phyloP scores from a whole-genome alignment of 176 grass and related monocot genomes.

The Oryza coarctata region DNA sequence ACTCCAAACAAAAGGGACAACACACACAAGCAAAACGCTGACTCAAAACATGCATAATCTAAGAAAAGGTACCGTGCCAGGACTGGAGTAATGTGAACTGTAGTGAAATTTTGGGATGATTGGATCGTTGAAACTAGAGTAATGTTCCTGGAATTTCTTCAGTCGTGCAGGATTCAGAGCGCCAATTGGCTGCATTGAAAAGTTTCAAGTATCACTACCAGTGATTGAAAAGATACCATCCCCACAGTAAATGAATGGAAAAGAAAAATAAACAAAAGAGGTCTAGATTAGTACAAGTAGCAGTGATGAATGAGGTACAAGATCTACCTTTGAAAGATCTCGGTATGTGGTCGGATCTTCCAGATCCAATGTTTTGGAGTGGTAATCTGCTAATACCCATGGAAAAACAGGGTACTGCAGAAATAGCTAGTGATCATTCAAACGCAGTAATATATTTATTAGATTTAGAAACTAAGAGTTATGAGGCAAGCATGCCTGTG shows the following conservation, averaged over 20 bases:
- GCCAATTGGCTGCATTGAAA: conserved; percentile 85
- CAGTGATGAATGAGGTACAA: not conserved
- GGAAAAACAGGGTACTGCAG: conserved; percentile 98
- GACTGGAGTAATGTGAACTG: conserved; percentile 89
- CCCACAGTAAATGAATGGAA: conserved; percentile 25
- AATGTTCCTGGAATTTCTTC: conserved; percentile 88
- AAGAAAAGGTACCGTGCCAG: conserved; percentile 42
- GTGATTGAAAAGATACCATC: conserved; percentile 17
- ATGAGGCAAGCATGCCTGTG: conserved; percentile 46
- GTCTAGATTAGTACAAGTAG: conserved; percentile 2
- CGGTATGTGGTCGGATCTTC: conserved; percentile 66
- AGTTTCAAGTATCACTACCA: conserved; percentile 27
- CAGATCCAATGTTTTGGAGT: conserved; percentile 74
- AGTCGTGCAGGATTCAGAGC: conserved; percentile 85
- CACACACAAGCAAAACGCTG: conserved; percentile 14
- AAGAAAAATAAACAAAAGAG: conserved; percentile 23
- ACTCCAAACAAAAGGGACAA: conserved; percentile 17
- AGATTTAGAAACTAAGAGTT: conserved; percentile 36
- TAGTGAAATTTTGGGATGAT: conserved; percentile 93
- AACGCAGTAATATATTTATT: conserved; percentile 10
- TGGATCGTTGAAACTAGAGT: conserved; percentile 80
- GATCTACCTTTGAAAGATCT: conserved; percentile 81
- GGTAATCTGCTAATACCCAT: conserved; percentile 89
- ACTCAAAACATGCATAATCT: conserved; percentile 28
- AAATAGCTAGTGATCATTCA: conserved; percentile 20